Conservation (phyloP, 2,329 filamentous ascomycete species). For the Phoma herbarum region DNA sequence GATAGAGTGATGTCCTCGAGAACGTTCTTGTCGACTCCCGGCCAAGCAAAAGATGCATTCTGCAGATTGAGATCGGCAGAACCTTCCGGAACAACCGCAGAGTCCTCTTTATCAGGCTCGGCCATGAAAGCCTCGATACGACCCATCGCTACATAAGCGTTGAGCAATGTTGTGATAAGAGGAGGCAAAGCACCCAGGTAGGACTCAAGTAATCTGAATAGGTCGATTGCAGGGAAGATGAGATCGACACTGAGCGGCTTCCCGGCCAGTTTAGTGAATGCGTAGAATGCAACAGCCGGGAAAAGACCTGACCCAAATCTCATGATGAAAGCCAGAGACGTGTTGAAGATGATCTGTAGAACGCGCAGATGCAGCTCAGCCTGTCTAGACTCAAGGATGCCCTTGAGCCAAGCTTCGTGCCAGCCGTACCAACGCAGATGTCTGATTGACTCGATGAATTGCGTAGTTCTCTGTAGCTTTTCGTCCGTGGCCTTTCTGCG, state of each 20-base stretch:
- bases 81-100: conserved; percentile 50
- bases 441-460: conserved; percentile 86
- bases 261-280: conserved; percentile 77
- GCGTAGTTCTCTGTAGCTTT: conserved; percentile 80
- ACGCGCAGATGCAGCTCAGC: conserved; percentile 73
- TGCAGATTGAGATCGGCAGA: conserved; percentile 60
- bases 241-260: conserved; percentile 77
- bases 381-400: conserved; percentile 73
- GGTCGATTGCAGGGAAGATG: conserved; percentile 84
- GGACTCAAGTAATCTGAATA: conserved; percentile 78
- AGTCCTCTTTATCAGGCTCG: conserved; percentile 77
- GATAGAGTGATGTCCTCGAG: conserved; percentile 63
- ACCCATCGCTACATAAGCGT: conserved; percentile 81
- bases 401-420: conserved; percentile 77
- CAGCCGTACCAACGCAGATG: conserved; percentile 84
- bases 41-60: conserved; percentile 80
- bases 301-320: conserved; percentile 76
- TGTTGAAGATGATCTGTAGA: conserved; percentile 68
- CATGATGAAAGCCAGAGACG: conserved; percentile 73
- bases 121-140: conserved; percentile 87
- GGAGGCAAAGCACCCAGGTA: conserved; percentile 78
- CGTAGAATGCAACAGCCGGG: conserved; percentile 81
- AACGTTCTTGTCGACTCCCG: conserved; percentile 68
- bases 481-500: conserved; percentile 78
- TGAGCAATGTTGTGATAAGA: conserved; percentile 78